A percentile compares a stretch with the other conserved stretches of the same genome.
Evolutionary conservation across 1,284 basidiomycete genomes (phyloP).

Genomic region (Marasmius fiardii): DNA sequence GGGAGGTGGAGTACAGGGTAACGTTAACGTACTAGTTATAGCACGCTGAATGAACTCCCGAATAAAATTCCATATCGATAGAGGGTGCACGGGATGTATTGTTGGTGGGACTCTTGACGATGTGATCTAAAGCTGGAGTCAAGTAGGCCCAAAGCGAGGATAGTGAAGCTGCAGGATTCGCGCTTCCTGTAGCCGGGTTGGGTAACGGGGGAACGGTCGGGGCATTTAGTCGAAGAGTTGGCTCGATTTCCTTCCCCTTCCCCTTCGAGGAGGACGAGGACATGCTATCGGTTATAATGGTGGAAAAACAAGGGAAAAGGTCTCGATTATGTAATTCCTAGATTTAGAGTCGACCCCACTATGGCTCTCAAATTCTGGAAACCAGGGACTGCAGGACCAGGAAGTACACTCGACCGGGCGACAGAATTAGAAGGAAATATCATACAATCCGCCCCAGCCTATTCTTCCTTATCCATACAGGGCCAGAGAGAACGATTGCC

Average conservation of each 20-base stretch:
- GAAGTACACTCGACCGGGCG: constrained; percentile 83
- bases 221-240: constrained; percentile 7
- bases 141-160: constrained; percentile 71
- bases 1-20: neutral
- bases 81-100: constrained; percentile 56
- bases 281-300: neutral
- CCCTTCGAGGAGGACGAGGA: constrained; percentile 6
- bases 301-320: neutral
- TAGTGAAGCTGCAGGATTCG: constrained; percentile 69
- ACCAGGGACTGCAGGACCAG: constrained; percentile 82
- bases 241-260: constrained; percentile 25
- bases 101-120: constrained; percentile 64
- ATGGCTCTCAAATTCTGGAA: constrained; percentile 73
- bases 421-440: constrained; percentile 72
- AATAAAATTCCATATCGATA: constrained; percentile 68
- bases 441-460: constrained; percentile 60
- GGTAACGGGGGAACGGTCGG: constrained; percentile 34
- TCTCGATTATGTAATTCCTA: neutral
- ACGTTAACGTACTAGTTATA: constrained; percentile 60
- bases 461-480: constrained; percentile 59
- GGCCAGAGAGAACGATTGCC: constrained; percentile 79
- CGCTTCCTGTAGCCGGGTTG: constrained; percentile 59
- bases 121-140: constrained; percentile 70
- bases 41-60: constrained; percentile 72
- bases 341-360: too few relatives aligned